Percentiles rank a stretch among this genome's conserved stretches.
Conservation (phyloP, 257 asterid species). For the Nicotiana otophora region DNA sequence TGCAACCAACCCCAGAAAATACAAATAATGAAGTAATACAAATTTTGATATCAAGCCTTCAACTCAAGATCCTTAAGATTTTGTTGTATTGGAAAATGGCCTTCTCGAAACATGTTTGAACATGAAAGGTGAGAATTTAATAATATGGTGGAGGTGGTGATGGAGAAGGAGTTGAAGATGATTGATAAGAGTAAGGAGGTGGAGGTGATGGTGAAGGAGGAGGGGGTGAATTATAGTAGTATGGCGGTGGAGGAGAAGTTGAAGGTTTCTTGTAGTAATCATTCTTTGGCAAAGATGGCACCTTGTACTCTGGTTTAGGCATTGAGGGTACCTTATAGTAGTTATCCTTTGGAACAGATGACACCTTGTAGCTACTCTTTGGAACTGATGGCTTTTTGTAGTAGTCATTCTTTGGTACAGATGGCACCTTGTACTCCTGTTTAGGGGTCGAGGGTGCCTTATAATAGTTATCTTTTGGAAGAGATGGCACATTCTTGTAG, state of each 20-base stretch:
- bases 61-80: no score
- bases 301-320: no score
- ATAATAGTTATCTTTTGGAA: no score
- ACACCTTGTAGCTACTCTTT: neutral
- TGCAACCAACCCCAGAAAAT: no score
- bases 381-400: neutral
- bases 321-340: no score
- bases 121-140: neutral
- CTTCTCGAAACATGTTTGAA: neutral
- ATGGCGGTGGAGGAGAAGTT: neutral
- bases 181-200: neutral
- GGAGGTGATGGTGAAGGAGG: neutral
- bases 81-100: neutral
- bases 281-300: no score
- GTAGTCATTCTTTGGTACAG: neutral
- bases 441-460: neutral
- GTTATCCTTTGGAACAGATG: neutral
- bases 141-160: neutral
- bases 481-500: neutral
- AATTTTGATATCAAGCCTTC: neutral
- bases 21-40: no score
- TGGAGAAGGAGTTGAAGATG: neutral
- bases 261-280: no score
- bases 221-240: neutral
- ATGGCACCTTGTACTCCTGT: neutral